These are phyloP conservation scores for Ophiocordyceps camponoti-leonardi DNA, from an alignment of 2,329 filamentous ascomycete species.

Conservation along the genomic window DNA sequence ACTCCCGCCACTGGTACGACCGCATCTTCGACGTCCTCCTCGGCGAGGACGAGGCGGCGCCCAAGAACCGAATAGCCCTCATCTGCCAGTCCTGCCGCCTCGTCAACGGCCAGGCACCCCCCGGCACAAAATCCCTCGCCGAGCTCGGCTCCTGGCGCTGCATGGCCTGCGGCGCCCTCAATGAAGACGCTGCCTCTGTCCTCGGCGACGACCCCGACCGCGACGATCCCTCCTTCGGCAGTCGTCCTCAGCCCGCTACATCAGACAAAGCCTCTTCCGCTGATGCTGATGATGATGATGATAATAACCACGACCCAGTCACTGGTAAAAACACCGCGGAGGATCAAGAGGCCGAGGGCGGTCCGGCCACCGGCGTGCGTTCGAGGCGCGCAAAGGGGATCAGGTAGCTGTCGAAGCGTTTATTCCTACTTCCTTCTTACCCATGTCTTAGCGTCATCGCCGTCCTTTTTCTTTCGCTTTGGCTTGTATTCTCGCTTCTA, in stretches of 20 bases:
- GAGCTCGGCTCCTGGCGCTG: slow-evolving; percentile 83
- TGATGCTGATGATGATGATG: slow-evolving; percentile 17
- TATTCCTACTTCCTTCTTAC: background rate
- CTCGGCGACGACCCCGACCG: background rate
- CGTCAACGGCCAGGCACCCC: slow-evolving; percentile 91
- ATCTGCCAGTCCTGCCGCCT: slow-evolving; percentile 71
- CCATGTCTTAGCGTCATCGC: background rate
- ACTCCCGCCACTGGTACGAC: slow-evolving; percentile 72
- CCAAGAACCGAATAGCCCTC: slow-evolving; percentile 78
- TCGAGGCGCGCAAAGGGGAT: background rate
- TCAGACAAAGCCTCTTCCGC: background rate
- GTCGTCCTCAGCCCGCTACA: background rate
- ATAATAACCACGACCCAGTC: background rate
- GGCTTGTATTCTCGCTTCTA: background rate
- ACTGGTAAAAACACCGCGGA: too few species aligned
- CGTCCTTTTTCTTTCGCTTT: background rate
- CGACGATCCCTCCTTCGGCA: background rate
- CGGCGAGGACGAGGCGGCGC: slow-evolving; percentile 83
- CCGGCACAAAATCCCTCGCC: slow-evolving; percentile 58
- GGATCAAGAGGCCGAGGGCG: too few species aligned
- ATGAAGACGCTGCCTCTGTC: slow-evolving; percentile 38
- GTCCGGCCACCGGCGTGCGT: background rate
- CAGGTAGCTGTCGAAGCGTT: background rate
- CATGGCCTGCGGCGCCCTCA: slow-evolving; percentile 64
- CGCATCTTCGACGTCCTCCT: slow-evolving; percentile 80